phyloP scores from a whole-genome alignment of 2,329 filamentous ascomycete species.

The Sclerotinia trifoliorum region DNA sequence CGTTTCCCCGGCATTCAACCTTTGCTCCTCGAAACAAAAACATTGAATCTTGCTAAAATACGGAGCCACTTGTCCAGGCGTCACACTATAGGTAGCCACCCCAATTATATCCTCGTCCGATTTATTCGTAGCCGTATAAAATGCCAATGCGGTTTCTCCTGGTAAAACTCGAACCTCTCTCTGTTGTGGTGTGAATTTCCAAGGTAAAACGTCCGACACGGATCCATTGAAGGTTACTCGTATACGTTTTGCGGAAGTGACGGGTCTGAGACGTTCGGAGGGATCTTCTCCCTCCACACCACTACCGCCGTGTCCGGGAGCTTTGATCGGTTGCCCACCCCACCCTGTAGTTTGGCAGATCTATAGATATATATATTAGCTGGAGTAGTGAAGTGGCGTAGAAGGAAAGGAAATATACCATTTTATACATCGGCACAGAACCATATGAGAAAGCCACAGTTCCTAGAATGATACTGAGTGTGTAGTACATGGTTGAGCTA shows the following conservation, averaged over 20 bases:
- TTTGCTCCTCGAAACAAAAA: slow-evolving; percentile 97
- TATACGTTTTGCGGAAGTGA: slow-evolving; percentile 78
- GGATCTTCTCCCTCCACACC: slow-evolving; percentile 59
- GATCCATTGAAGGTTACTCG: slow-evolving; percentile 95
- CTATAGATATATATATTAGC: slow-evolving; percentile 43
- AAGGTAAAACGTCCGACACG: slow-evolving; percentile 90
- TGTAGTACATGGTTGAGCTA: slow-evolving; percentile 68
- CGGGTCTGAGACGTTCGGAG: slow-evolving; percentile 73
- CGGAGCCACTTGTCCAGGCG: slow-evolving; percentile 88
- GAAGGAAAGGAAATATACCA: slow-evolving; percentile 51
- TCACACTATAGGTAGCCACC: slow-evolving; percentile 96
- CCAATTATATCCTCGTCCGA: slow-evolving; percentile 93
- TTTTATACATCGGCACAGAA: slow-evolving; percentile 84
- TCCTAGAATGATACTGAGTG: slow-evolving; percentile 72
- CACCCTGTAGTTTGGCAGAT: slow-evolving; percentile 86
- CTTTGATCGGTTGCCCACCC: slow-evolving; percentile 89
- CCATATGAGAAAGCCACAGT: slow-evolving; percentile 80
- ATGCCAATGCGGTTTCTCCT: slow-evolving; percentile 93
- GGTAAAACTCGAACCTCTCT: slow-evolving; percentile 93
- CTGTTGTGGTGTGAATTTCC: slow-evolving; percentile 97
- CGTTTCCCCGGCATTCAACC: slow-evolving; percentile 89
- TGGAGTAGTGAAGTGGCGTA: slow-evolving; percentile 9
- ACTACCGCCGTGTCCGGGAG: slow-evolving; percentile 61
- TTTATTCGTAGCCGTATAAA: slow-evolving; percentile 95
- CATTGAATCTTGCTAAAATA: slow-evolving; percentile 99